phyloP scores from a whole-genome alignment of 169 alveolate species.

The Hammondia hammondi region DNA sequence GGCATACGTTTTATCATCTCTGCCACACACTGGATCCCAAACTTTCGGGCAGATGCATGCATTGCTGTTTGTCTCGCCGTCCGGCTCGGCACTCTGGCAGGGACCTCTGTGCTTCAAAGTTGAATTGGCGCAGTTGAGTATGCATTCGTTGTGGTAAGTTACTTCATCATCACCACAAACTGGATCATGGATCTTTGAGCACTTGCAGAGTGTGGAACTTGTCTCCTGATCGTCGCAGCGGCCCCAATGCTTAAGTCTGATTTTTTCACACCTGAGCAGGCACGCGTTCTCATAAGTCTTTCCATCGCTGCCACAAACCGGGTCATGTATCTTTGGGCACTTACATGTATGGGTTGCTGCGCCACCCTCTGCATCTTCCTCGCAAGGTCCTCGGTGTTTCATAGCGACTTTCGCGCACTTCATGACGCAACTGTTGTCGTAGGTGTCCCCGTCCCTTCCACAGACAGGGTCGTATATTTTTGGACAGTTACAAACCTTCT shows the following conservation, averaged over 20 bases:
- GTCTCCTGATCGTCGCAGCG: background rate
- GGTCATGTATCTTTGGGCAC: background rate
- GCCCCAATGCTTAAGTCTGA: background rate
- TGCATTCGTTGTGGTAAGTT: constrained; percentile 27
- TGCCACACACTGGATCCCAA: constrained; percentile 34
- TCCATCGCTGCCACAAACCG: constrained; percentile 33
- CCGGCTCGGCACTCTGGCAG: background rate
- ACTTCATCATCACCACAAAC: constrained; percentile 28
- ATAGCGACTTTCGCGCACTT: constrained; percentile 2
- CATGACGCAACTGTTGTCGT: constrained; percentile 39
- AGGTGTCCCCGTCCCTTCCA: constrained; percentile 59
- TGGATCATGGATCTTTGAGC: background rate
- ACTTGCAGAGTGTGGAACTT: background rate
- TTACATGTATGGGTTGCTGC: background rate
- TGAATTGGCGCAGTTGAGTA: background rate
- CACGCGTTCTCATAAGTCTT: constrained; percentile 37
- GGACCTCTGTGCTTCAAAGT: background rate
- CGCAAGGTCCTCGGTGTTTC: background rate
- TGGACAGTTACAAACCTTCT: constrained; percentile 38
- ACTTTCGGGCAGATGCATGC: background rate
- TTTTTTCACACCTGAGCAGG: background rate
- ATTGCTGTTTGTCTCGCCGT: background rate
- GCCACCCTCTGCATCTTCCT: background rate
- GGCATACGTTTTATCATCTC: background rate
- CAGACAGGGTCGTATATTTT: constrained; percentile 42